Conservation (phyloP, 2,329 filamentous ascomycete genomes). For the Calonectria henricotiae region DNA sequence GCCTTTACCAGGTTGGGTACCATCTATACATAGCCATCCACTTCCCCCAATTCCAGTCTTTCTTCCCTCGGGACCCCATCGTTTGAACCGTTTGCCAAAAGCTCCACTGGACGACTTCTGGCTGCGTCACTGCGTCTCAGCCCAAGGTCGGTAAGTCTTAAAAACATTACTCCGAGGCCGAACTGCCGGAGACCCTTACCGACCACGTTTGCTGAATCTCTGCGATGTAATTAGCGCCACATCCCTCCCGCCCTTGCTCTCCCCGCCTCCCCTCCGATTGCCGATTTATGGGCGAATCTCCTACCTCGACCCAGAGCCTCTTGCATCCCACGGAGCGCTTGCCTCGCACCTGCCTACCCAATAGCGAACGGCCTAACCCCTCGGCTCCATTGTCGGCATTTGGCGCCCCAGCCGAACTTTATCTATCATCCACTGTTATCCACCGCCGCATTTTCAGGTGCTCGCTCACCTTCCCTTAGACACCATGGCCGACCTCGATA, state of each 20-base stretch:
- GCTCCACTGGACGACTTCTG: neutral
- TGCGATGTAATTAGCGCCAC: conserved; percentile 47
- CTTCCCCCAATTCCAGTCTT: conserved; percentile 10
- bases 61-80: conserved; percentile 2
- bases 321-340: conserved; percentile 16
- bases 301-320: conserved; percentile 35
- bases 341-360: conserved; percentile 13
- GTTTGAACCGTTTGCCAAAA: conserved; percentile 10
- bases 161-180: conserved; percentile 36
- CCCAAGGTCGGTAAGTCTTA: conserved; percentile 35
- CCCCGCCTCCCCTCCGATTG: conserved; percentile 53
- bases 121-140: conserved; percentile 16
- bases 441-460: conserved; percentile 28
- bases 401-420: conserved; percentile 29
- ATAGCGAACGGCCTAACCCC: conserved; percentile 21
- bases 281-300: conserved; percentile 41
- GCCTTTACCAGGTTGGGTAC: conserved; percentile 19
- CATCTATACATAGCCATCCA: conserved; percentile 8
- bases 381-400: conserved; percentile 38
- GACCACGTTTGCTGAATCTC: conserved; percentile 34
- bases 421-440: conserved; percentile 35
- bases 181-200: conserved; percentile 33
- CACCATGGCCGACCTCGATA: conserved; percentile 95
- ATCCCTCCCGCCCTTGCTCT: conserved; percentile 36
- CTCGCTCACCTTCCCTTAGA: conserved; percentile 45